A percentile compares a stretch with the other conserved stretches of the same genome.
Evolutionary conservation across 1,284 basidiomycete species (phyloP).

Genomic region (Hymenochaete sp.): DNA sequence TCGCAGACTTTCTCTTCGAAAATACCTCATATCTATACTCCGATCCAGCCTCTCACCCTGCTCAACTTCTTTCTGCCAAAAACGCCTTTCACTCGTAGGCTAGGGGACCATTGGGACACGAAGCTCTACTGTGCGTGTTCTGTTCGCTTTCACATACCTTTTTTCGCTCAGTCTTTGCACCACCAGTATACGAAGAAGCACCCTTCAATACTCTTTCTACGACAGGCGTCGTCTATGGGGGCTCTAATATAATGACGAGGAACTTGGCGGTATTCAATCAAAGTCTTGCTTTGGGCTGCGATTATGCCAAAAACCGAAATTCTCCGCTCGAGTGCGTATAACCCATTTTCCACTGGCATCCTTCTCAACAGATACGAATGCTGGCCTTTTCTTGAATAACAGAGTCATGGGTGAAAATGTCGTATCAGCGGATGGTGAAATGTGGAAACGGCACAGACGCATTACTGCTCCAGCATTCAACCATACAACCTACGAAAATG

Average conservation of each 20-base stretch:
- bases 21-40: background rate
- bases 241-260: background rate
- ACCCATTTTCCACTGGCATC: background rate
- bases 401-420: slow-evolving; percentile 27
- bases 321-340: background rate
- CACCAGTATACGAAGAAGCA: slow-evolving; percentile 5
- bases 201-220: slow-evolving; percentile 3
- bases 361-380: background rate
- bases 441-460: slow-evolving; percentile 28
- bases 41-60: slow-evolving; percentile 2
- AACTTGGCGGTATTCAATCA: slow-evolving; percentile 3
- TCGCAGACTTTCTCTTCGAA: background rate
- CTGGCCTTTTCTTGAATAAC: background rate
- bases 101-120: background rate
- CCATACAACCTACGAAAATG: slow-evolving; percentile 22
- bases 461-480: slow-evolving; percentile 28
- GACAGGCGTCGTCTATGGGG: slow-evolving; percentile 1
- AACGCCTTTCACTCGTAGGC: background rate
- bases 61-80: slow-evolving; percentile 5
- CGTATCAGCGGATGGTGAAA: slow-evolving; percentile 24
- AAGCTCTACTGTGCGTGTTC: background rate
- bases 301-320: slow-evolving; percentile 1
- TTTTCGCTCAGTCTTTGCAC: background rate
- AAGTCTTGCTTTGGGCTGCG: background rate
- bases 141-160: background rate